Percentiles rank a stretch among this genome's conserved stretches.
These are phyloP conservation scores for Haplosporangium sp. DNA, from an alignment of 371 early-diverging fungal genomes.

Conservation along the genomic window DNA sequence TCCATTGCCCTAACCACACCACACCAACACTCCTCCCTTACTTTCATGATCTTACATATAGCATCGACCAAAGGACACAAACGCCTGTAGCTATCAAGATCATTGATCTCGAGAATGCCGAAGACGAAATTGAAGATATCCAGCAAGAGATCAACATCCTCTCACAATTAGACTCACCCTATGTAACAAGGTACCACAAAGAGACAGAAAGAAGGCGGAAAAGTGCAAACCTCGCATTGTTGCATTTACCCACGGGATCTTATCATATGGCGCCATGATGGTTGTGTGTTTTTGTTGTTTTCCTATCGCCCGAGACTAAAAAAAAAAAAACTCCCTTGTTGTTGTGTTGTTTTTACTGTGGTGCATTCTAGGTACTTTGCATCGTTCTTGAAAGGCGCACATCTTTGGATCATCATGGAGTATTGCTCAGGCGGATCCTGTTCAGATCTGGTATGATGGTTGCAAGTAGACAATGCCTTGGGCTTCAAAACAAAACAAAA, in stretches of 20 bases:
- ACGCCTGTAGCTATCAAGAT: conserved; percentile 92
- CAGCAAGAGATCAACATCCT: conserved; percentile 96
- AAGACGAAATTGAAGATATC: conserved; percentile 98
- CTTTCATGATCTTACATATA: conserved; percentile 52
- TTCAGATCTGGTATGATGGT: conserved; percentile 79
- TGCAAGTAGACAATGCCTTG: background rate
- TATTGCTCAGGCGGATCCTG: conserved; percentile 93
- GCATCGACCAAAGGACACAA: conserved; percentile 79
- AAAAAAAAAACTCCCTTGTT: background rate
- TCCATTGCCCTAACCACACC: background rate
- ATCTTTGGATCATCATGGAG: conserved; percentile 96
- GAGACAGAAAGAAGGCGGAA: background rate
- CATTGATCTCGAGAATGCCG: conserved; percentile 92
- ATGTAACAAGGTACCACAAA: conserved; percentile 83
- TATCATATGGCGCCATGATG: background rate
- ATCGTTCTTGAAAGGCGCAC: conserved; percentile 82
- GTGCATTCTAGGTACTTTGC: conserved; percentile 73
- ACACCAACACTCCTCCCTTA: conserved; percentile 2
- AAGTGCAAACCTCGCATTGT: background rate
- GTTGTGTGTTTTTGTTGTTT: no score
- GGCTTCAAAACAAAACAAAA: background rate
- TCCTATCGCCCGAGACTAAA: no score
- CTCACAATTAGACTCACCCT: conserved; percentile 92
- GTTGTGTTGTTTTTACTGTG: background rate
- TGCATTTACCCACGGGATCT: background rate